These are phyloP conservation scores for Mycena kentingensis DNA, from an alignment of 768 basidiomycete species.

Conservation along the genomic window DNA sequence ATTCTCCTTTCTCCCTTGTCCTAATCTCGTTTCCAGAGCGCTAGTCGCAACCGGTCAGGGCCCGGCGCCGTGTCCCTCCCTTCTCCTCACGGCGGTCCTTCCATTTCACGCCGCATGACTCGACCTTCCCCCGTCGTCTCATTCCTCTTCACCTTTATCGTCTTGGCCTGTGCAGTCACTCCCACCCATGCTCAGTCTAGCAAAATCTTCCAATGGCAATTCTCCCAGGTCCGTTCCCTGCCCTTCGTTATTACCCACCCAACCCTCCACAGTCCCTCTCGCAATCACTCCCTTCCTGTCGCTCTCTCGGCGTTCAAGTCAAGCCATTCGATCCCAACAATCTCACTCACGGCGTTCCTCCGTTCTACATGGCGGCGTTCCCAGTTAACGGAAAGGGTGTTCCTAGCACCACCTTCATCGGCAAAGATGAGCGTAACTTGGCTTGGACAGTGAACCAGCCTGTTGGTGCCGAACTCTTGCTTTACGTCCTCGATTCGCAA, in stretches of 20 bases:
- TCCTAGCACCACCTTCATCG: constrained; percentile 31
- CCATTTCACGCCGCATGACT: constrained; percentile 7
- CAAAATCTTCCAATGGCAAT: constrained; percentile 22
- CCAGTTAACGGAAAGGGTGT: constrained; percentile 28
- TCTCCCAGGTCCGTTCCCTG: background rate
- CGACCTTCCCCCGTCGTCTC: constrained; percentile 17
- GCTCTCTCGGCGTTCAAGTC: constrained; percentile 22
- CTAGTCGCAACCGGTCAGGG: constrained; percentile 24
- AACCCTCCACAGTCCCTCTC: constrained; percentile 15
- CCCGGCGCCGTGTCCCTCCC: constrained; percentile 22
- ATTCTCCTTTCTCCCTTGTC: background rate
- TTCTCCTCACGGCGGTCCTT: constrained; percentile 14
- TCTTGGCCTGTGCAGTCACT: constrained; percentile 10
- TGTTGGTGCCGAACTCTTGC: constrained; percentile 38
- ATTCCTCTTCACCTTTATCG: constrained; percentile 17
- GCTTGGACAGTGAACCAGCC: constrained; percentile 38
- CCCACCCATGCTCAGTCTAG: constrained; percentile 12
- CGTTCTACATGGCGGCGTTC: constrained; percentile 40
- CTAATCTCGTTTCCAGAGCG: constrained; percentile 15
- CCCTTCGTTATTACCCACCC: background rate
- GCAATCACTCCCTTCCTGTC: constrained; percentile 26
- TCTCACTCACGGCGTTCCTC: constrained; percentile 28
- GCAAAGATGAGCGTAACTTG: constrained; percentile 29
- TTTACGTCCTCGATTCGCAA: constrained; percentile 39
- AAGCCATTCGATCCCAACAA: constrained; percentile 25